Conservation (phyloP, 352 stramenopile species). For the Pythium monospermum region DNA sequence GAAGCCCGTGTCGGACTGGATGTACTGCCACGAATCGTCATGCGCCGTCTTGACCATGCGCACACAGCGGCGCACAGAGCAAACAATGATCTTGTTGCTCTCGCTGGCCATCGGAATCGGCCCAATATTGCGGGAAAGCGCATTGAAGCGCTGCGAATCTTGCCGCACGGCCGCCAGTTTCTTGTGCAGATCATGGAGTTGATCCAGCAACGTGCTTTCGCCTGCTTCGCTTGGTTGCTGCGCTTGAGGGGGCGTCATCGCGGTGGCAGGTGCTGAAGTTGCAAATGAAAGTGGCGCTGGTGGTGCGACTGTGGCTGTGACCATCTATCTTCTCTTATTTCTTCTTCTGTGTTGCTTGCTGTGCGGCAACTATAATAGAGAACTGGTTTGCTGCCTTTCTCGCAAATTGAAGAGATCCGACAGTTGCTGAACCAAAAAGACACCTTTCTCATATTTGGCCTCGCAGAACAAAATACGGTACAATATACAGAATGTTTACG, state of each 20-base stretch:
- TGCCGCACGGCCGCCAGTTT: constrained; percentile 66
- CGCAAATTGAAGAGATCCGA: too few relatives aligned
- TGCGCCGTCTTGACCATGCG: constrained; percentile 67
- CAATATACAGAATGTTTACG: too few relatives aligned
- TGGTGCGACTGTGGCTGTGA: too few relatives aligned
- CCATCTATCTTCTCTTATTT: too few relatives aligned
- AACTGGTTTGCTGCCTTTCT: too few relatives aligned
- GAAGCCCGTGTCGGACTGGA: constrained; percentile 54
- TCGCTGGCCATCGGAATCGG: constrained; percentile 72
- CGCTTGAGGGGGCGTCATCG: not conserved
- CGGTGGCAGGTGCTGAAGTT: not conserved
- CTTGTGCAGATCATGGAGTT: constrained; percentile 72
- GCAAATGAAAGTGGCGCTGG: too few relatives aligned
- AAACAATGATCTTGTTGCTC: constrained; percentile 80
- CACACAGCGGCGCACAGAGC: constrained; percentile 60
- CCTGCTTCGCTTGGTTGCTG: constrained; percentile 31
- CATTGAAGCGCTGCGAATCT: constrained; percentile 68
- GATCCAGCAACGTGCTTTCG: constrained; percentile 69
- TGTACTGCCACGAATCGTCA: constrained; percentile 76
- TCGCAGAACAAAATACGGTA: too few relatives aligned
- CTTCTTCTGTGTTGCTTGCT: too few relatives aligned
- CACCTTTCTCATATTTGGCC: too few relatives aligned
- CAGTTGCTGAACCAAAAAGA: too few relatives aligned
- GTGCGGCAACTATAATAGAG: too few relatives aligned
- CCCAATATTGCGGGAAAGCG: constrained; percentile 48